Percentiles rank a stretch among this genome's conserved stretches.
Evolutionary conservation across 2,329 filamentous ascomycete genomes (phyloP).

Genomic region (Diaporthe destruens): DNA sequence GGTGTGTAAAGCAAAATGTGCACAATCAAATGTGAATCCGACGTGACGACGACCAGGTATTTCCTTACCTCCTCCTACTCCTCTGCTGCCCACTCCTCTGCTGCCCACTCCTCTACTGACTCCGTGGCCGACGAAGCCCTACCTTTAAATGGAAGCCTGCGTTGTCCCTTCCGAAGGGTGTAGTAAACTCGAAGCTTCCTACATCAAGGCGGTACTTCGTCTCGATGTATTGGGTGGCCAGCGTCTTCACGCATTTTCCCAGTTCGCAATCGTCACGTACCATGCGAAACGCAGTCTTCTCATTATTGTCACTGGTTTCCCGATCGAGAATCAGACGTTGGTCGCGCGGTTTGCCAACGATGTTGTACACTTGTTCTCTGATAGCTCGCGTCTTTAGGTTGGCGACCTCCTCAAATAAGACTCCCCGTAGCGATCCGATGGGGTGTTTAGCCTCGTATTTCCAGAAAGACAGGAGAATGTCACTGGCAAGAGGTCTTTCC

Average conservation of each 20-base stretch:
- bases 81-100: neutral
- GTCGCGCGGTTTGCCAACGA: neutral
- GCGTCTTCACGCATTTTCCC: neutral
- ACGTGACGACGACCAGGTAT: neutral
- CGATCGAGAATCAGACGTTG: neutral
- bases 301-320: neutral
- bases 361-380: neutral
- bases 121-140: neutral
- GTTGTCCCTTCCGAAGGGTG: neutral
- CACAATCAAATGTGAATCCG: neutral
- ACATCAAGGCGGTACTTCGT: neutral
- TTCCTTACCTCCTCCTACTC: neutral
- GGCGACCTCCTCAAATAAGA: neutral
- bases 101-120: neutral
- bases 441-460: neutral
- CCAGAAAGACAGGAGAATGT: slow-evolving; percentile 6
- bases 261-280: neutral
- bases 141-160: neutral
- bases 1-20: neutral
- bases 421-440: neutral
- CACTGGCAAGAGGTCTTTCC: neutral
- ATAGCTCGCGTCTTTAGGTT: neutral
- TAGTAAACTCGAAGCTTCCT: neutral
- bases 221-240: neutral
- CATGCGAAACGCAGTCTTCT: neutral